Evolutionary conservation across 306 rosid species (phyloP).

Genomic region (Trifolium fragiferum): DNA sequence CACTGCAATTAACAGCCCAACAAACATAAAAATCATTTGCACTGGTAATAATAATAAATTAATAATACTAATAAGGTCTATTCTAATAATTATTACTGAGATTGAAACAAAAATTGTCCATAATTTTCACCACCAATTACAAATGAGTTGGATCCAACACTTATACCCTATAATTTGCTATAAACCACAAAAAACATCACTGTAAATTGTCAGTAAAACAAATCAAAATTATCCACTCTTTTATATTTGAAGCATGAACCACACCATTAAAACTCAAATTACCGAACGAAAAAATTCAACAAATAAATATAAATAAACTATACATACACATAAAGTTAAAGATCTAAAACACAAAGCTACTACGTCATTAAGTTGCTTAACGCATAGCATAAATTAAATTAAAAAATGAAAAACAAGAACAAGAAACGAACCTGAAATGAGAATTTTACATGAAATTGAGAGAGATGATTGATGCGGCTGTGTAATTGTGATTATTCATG

Average conservation of each 20-base stretch:
- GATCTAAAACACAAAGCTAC: conserved; percentile 29
- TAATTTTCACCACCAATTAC: conserved; percentile 1
- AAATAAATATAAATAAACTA: neutral
- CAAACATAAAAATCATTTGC: neutral
- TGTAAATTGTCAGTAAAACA: neutral
- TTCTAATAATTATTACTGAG: neutral
- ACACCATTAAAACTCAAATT: conserved; percentile 2
- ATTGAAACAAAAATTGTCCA: conserved; percentile 15
- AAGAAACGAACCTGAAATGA: conserved; percentile 31
- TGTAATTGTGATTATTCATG: conserved; percentile 36
- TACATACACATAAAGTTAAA: neutral
- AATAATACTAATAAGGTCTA: neutral
- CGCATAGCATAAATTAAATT: neutral
- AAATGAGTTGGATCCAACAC: conserved; percentile 5
- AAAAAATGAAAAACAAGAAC: neutral
- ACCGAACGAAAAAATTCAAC: neutral
- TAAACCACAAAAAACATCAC: conserved; percentile 1
- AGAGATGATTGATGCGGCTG: conserved; percentile 2
- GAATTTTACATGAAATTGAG: neutral
- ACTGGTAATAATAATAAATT: no score
- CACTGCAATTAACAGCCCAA: neutral
- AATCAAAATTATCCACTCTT: conserved; percentile 17
- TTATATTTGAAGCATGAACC: conserved; percentile 13
- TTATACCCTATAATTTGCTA: neutral
- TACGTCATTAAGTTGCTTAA: neutral